Percentiles rank a stretch among this genome's conserved stretches.
phyloP scores from a whole-genome alignment of 73 alveolate species.

The Symbiodinium pilosum region DNA sequence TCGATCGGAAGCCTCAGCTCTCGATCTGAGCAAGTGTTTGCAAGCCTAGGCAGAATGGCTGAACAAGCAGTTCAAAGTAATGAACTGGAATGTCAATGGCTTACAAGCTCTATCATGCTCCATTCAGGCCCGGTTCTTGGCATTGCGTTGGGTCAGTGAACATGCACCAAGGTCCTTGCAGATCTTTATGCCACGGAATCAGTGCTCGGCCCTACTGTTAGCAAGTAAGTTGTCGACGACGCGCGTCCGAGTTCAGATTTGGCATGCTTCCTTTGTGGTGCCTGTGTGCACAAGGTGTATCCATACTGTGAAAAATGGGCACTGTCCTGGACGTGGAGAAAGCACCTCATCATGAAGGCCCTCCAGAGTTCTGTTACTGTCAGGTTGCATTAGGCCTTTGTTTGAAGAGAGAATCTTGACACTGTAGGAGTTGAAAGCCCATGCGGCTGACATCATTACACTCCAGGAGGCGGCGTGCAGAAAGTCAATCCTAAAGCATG shows the following conservation, averaged over 20 bases:
- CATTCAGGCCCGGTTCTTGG: neutral
- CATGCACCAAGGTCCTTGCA: conserved; percentile 36
- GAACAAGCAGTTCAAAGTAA: conserved; percentile 86
- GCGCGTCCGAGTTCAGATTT: neutral
- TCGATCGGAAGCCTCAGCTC: no score
- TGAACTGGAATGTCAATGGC: conserved; percentile 69
- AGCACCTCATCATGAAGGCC: conserved; percentile 92
- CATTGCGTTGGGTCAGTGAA: neutral
- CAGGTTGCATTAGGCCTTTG: neutral
- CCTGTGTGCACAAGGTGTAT: conserved; percentile 22
- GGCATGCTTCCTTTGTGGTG: neutral
- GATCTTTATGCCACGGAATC: conserved; percentile 84
- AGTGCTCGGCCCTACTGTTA: neutral
- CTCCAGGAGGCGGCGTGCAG: conserved; percentile 43
- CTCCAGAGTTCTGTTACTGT: neutral
- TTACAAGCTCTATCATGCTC: neutral
- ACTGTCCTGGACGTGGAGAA: conserved; percentile 78
- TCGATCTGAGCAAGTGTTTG: neutral
- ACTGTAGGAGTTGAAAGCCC: conserved; percentile 55
- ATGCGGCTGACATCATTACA: conserved; percentile 91
- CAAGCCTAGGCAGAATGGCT: conserved; percentile 80
- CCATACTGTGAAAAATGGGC: conserved; percentile 94
- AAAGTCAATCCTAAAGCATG: neutral
- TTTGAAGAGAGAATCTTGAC: neutral
- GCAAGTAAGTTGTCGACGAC: no score